Evolutionary conservation across 2,329 filamentous ascomycete species (phyloP).

Genomic region (Ophiostoma quercus): DNA sequence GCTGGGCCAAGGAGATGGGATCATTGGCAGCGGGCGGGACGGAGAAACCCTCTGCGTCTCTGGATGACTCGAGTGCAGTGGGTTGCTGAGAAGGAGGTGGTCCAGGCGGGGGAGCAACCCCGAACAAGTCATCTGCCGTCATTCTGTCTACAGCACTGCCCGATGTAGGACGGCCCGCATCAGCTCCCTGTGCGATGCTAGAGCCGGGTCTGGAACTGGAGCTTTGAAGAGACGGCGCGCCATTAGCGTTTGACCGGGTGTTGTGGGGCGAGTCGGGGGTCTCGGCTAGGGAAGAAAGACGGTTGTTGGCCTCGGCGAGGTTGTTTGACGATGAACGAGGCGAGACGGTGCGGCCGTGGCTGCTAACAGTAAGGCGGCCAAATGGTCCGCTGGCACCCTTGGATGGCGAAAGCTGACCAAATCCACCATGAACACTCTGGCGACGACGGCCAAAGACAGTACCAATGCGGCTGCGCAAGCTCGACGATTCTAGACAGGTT

Average conservation of each 20-base stretch:
- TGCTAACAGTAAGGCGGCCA: slow-evolving; percentile 56
- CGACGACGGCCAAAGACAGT: slow-evolving; percentile 63
- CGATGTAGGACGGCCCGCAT: not conserved
- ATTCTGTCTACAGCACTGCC: slow-evolving; percentile 40
- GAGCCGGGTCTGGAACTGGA: slow-evolving; percentile 2
- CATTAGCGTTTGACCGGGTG: slow-evolving; percentile 31
- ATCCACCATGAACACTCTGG: slow-evolving; percentile 61
- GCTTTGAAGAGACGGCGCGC: not conserved
- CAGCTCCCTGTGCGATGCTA: slow-evolving; percentile 4
- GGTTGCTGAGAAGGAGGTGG: slow-evolving; percentile 45
- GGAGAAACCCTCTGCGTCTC: slow-evolving; percentile 71
- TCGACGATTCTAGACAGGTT: slow-evolving; percentile 29
- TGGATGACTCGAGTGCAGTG: slow-evolving; percentile 39
- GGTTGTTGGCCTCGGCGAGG: slow-evolving; percentile 48
- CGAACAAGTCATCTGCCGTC: slow-evolving; percentile 44
- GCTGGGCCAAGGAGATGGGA: slow-evolving; percentile 66
- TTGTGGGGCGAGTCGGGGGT: slow-evolving; percentile 42
- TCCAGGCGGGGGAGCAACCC: slow-evolving; percentile 48
- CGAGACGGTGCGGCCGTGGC: slow-evolving; percentile 55
- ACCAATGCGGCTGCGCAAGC: slow-evolving; percentile 58
- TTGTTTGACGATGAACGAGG: slow-evolving; percentile 57
- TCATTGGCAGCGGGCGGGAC: slow-evolving; percentile 61
- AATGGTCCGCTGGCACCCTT: slow-evolving; percentile 50
- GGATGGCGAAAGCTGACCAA: slow-evolving; percentile 51
- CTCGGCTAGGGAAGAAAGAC: slow-evolving; percentile 55